Evolutionary conservation across 768 basidiomycete genomes (phyloP), one percentile per base, ranked within the genome.

Genomic region (Leccinum pellstonianum): DNA sequence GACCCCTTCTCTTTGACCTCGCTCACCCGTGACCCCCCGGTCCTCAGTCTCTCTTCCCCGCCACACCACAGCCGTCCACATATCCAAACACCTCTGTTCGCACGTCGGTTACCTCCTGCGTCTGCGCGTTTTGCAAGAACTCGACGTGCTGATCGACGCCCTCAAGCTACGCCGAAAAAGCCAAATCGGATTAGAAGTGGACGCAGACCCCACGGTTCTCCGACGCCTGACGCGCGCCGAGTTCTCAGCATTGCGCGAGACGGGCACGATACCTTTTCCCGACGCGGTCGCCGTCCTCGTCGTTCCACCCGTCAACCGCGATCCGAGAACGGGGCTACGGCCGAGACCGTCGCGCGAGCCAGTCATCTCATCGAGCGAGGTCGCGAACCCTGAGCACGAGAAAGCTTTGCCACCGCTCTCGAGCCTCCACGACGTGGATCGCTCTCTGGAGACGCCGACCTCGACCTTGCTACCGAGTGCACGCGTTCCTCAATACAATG

Each of bases 71-170:
- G 72, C 75, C 27, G 31, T 77, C 10, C 27, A 62, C 1, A 56
- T 80, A 3, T 81, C 81, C 60, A 70, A 81, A 14, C 74, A 80
- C 35, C 72, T 90, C 17, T 70, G 73, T 9, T 75, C 80, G 25
- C 86, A 92, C 48, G 80, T 90, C 37, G 76, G 77, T 2, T 86
- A 91, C 66, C 77, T 86, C 23, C 76, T 93, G 10, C 89, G 90
- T 49, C 71, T 88, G 14, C 84, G 91, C 17, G 81, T 91, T 12
- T 75, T 93, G 2, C 90, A 93, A 69, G 92, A 93, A 66, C 73
- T 93, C 6, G 80, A 86, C 41, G 70, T 91, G 5, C 71, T 93
- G 46, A 77, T 74, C 1, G 79, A 60, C n/a, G 15, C 46, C 11
- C 59, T 71, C 19, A 61, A 60, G 58, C 51, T 10, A n/a, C 58